Base-by-base conservation (phyloP, 2,329 filamentous ascomycete species). In the Arthroderma uncinatum region DNA sequence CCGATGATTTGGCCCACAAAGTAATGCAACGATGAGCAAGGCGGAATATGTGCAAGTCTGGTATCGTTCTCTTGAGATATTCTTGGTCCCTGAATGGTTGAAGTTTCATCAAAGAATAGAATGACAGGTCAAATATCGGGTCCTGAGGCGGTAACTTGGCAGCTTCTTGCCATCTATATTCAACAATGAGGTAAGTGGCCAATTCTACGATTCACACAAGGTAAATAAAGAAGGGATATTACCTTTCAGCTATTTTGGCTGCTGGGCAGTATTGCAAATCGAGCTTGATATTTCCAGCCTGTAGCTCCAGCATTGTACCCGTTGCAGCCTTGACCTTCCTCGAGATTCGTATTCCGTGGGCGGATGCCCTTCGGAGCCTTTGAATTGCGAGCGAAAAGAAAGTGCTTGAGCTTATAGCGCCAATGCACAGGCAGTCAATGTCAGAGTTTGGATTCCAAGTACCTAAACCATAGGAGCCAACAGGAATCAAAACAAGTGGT, bases 211-310 rank as follows among this genome's bases (percentile, higher is more conserved):
- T 16, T 12, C 10, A 19, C 10, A 12, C 12, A 28, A 52, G 7
- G 14, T 47, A 12, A 34, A 36, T 58, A 9, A 16, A 14, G 36
- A 14, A n/a, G 37, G 3, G 2, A 25, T n/a, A 52, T 59, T 65
- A 76, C 72, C 73, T 75, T 65, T 82, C 76, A 2, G 80, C 74
- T 44, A 86, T 71, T 30, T 72, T 71, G 2, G 76, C 71, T 1
- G 83, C 80, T 4, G 81, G 76, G 61, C 82, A 86, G 65, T 87
- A 87, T 59, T 86, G 83, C 53, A 88, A 69, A 64, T 86, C 82
- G 63, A 85, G 74, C 60, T 76, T 81, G 62, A 86, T 71, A 8
- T 75, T 78, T 2, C 70, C 66, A n/a, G 85, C 72, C 42, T 79
- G 77, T 3, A 87, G 69, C 62, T 86, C 82, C 4, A 87, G 73